phyloP scores from a whole-genome alignment of 2,329 filamentous ascomycete species.

The Boeremia lycopersici region DNA sequence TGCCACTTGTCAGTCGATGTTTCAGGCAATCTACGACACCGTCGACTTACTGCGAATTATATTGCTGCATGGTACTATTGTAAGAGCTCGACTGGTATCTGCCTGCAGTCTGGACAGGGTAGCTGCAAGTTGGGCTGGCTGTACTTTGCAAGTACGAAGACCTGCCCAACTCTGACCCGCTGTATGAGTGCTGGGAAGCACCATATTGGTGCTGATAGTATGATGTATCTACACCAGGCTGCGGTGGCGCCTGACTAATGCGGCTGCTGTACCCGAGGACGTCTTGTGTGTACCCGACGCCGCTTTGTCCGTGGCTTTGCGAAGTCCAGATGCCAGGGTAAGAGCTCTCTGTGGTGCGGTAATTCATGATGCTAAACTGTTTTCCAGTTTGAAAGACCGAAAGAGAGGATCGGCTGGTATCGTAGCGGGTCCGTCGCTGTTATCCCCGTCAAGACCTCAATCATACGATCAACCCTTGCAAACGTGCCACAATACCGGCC shows the following conservation, averaged over 20 bases:
- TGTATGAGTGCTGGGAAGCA: not conserved
- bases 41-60: not conserved
- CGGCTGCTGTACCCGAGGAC: not conserved
- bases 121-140: not conserved
- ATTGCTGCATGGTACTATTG: not conserved
- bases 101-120: not conserved
- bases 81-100: not conserved
- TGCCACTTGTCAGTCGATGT: not conserved
- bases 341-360: not conserved
- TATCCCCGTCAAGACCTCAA: not conserved
- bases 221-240: not conserved
- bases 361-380: slow-evolving; percentile 4
- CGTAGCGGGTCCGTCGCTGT: not conserved
- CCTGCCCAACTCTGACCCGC: not conserved
- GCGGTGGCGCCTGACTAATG: not conserved
- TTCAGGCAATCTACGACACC: not conserved
- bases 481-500: slow-evolving; percentile 1
- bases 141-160: not conserved
- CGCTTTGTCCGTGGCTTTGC: not conserved
- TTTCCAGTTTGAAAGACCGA: too few relatives aligned
- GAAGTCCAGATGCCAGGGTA: slow-evolving; percentile 1
- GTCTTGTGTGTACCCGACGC: not conserved
- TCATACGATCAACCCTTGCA: not conserved
- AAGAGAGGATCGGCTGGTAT: not conserved
- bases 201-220: not conserved